Evolutionary conservation across 495 filamentous ascomycete genomes (phyloP).

Genomic region (Penicillium malachiteum): DNA sequence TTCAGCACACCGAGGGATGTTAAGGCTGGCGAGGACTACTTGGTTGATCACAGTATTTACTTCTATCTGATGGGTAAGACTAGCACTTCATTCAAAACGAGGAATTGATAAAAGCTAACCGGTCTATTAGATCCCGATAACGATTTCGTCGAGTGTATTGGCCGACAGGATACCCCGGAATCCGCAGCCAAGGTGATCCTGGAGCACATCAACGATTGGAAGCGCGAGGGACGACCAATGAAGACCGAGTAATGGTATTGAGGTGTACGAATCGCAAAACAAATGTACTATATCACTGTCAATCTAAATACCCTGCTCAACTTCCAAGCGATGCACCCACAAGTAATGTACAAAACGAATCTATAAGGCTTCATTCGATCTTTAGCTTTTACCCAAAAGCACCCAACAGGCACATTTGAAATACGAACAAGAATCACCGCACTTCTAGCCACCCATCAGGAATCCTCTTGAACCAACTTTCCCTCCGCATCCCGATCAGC

Average conservation of each 20-base stretch:
- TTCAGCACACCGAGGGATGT: slow-evolving; percentile 89
- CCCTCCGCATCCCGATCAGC: slow-evolving; percentile 65
- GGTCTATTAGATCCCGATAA: slow-evolving; percentile 75
- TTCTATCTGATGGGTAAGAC: slow-evolving; percentile 91
- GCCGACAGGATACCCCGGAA: slow-evolving; percentile 87
- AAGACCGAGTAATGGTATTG: slow-evolving; percentile 32
- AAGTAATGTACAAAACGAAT: background rate
- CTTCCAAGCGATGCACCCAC: background rate
- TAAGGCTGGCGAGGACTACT: slow-evolving; percentile 89
- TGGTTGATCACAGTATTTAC: slow-evolving; percentile 98
- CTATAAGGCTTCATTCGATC: background rate
- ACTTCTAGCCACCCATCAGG: background rate
- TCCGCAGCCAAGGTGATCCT: slow-evolving; percentile 79
- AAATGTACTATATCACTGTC: slow-evolving; percentile 31
- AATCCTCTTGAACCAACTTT: slow-evolving; percentile 15
- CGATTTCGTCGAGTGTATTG: slow-evolving; percentile 96
- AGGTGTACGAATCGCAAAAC: slow-evolving; percentile 17
- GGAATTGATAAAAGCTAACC: slow-evolving; percentile 4
- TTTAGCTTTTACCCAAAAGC: no score
- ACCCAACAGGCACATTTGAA: no score
- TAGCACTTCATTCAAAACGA: background rate
- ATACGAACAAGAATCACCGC: background rate
- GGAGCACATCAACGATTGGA: slow-evolving; percentile 91
- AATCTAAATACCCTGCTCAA: slow-evolving; percentile 34
- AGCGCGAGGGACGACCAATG: slow-evolving; percentile 50